Percentiles rank a stretch among this genome's conserved stretches.
Conservation (phyloP, 164 flowering plant genomes). For the Stephania japonica region DNA sequence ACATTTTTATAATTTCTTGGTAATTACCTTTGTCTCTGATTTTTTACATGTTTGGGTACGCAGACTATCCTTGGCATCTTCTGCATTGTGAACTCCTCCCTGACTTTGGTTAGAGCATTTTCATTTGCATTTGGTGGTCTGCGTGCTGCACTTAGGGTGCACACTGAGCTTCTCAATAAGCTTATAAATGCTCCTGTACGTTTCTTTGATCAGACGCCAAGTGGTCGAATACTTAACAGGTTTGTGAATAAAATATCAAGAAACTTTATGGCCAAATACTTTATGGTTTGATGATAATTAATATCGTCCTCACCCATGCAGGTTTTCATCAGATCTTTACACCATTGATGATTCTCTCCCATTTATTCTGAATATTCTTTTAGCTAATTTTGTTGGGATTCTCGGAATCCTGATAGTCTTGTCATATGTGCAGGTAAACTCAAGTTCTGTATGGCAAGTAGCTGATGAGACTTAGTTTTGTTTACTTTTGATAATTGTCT, state of each 20-base stretch:
- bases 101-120: constrained; percentile 83
- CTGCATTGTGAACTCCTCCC: constrained; percentile 54
- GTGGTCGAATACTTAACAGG: constrained; percentile 96
- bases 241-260: constrained; percentile 14
- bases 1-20: not conserved
- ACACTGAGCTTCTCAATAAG: constrained; percentile 49
- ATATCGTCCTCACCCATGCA: constrained; percentile 19
- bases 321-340: constrained; percentile 94
- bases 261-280: not conserved
- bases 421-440: constrained; percentile 74
- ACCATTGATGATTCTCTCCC: constrained; percentile 97
- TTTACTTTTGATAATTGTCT: not conserved
- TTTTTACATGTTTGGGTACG: constrained; percentile 15
- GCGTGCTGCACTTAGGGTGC: constrained; percentile 78
- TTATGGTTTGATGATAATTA: constrained; percentile 3
- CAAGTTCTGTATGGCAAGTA: not conserved
- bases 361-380: constrained; percentile 89
- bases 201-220: constrained; percentile 90
- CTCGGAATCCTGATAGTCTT: constrained; percentile 73
- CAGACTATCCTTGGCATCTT: constrained; percentile 71
- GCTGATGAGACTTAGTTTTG: not conserved
- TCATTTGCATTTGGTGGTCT: constrained; percentile 94
- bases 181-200: constrained; percentile 62
- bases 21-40: not conserved
- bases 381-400: constrained; percentile 81